Percentiles rank a stretch among this genome's conserved stretches.
Evolutionary conservation across 78 protist genomes (phyloP).

Genomic region (Dictyostelium firmibasis): DNA sequence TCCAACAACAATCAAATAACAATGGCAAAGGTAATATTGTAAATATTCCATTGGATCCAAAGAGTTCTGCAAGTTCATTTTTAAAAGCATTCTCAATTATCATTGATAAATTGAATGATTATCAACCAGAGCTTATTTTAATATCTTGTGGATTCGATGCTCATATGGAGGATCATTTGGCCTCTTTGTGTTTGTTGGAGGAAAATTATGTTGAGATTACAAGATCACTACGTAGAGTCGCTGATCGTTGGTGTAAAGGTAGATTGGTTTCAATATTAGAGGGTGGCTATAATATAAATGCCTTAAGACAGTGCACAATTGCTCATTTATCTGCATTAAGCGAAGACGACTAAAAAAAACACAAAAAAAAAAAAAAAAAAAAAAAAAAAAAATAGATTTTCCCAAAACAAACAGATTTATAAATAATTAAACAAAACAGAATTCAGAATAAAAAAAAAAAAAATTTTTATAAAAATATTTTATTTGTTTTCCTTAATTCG

Average conservation of each 20-base stretch:
- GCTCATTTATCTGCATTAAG: conserved; percentile 64
- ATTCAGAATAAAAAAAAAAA: background rate
- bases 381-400: background rate
- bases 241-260: conserved; percentile 67
- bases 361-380: background rate
- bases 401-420: background rate
- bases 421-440: background rate
- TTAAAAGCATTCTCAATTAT: conserved; percentile 52
- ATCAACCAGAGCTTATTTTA: conserved; percentile 74
- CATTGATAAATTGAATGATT: conserved; percentile 66
- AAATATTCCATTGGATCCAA: conserved; percentile 64
- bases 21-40: conserved; percentile 35
- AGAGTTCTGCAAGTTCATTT: conserved; percentile 55
- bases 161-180: conserved; percentile 59
- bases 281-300: conserved; percentile 75
- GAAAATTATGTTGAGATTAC: conserved; percentile 69
- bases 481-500: background rate
- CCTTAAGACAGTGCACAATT: conserved; percentile 69
- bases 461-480: background rate
- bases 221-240: conserved; percentile 26
- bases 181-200: conserved; percentile 43
- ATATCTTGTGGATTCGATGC: conserved; percentile 82
- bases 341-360: conserved; percentile 11
- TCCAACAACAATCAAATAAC: background rate
- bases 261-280: conserved; percentile 69